Conservation (phyloP, 768 basidiomycete genomes). For the Tricholoma flavovirens region DNA sequence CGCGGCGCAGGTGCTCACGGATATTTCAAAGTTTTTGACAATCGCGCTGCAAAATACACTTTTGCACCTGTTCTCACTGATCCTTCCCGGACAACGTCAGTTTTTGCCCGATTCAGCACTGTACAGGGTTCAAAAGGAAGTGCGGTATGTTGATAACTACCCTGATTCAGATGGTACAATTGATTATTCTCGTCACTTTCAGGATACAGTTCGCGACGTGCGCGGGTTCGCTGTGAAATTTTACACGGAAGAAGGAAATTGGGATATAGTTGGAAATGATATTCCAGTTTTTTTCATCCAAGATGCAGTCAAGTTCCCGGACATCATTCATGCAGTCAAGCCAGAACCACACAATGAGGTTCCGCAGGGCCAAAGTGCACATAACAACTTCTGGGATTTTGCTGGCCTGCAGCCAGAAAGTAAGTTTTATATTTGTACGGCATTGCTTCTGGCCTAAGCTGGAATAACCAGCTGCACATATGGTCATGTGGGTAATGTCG, state of each 20-base stretch:
- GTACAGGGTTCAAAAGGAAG: slow-evolving; percentile 80
- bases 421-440: slow-evolving; percentile 17
- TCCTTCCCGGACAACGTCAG: slow-evolving; percentile 63
- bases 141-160: slow-evolving; percentile 44
- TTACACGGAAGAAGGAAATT: slow-evolving; percentile 37
- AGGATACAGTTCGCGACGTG: slow-evolving; percentile 79
- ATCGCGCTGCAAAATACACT: slow-evolving; percentile 66
- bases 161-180: not conserved
- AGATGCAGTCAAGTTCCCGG: slow-evolving; percentile 80
- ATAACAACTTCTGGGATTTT: slow-evolving; percentile 90
- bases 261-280: slow-evolving; percentile 84
- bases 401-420: slow-evolving; percentile 65
- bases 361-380: slow-evolving; percentile 60
- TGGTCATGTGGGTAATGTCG: slow-evolving; percentile 82
- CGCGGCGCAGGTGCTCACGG: slow-evolving; percentile 80
- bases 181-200: not conserved
- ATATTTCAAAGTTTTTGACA: slow-evolving; percentile 69
- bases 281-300: slow-evolving; percentile 82
- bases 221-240: slow-evolving; percentile 76
- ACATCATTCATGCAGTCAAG: slow-evolving; percentile 79
- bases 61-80: slow-evolving; percentile 69
- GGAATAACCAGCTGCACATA: slow-evolving; percentile 48
- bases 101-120: slow-evolving; percentile 82
- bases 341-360: slow-evolving; percentile 84
- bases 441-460: not conserved